Evolutionary conservation across 768 basidiomycete genomes (phyloP), one percentile per base, ranked within the genome.

Genomic region (Clathrus columnatus): DNA sequence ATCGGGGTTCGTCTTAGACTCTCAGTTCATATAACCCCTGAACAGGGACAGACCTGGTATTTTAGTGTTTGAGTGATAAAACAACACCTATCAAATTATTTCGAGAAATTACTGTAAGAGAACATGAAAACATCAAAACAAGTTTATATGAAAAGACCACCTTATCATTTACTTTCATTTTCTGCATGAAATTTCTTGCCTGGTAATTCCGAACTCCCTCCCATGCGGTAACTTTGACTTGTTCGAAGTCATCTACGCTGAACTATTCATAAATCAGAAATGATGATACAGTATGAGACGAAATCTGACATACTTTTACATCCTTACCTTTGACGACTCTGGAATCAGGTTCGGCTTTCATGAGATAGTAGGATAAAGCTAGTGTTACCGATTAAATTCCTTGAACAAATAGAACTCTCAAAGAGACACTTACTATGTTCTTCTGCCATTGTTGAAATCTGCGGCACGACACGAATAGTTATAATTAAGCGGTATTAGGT

Each of bases 21-120:
- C n/a, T n/a, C n/a, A n/a, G n/a, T n/a, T n/a, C n/a, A n/a, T n/a
- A n/a, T n/a, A n/a, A 24, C 17, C 55, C 49, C 55, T 48, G 24
- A 42, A 23, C 10, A 41, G 47, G 43, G 54, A 57, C 74, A 54
- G 53, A 85, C 88, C 88, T 65, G 89, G 89, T 50, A 63, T 78
- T 70, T 87, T 91, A 69, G 86, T 89, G 64, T 87, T 93, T 6
- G 88, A 91, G 62, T 91, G 88, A 65, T 92, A 92, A 68, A 92
- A 91, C 45, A 91, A 68, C 45, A 87, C 83, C 88, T 90, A 53
- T 26, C 14, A 23, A 32, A 18, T 29, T 29, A 14, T 24, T 28
- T 57, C 20, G 14, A 21, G 17, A 14, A 36, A 36, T 50, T 43
- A 24, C 20, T 23, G 50, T 32, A 32, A 26, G n/a, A 52, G n/a